Evolutionary conservation across 2,329 filamentous ascomycete genomes (phyloP), one percentile per base, ranked within the genome.

Genomic region (Colletotrichum sp.): DNA sequence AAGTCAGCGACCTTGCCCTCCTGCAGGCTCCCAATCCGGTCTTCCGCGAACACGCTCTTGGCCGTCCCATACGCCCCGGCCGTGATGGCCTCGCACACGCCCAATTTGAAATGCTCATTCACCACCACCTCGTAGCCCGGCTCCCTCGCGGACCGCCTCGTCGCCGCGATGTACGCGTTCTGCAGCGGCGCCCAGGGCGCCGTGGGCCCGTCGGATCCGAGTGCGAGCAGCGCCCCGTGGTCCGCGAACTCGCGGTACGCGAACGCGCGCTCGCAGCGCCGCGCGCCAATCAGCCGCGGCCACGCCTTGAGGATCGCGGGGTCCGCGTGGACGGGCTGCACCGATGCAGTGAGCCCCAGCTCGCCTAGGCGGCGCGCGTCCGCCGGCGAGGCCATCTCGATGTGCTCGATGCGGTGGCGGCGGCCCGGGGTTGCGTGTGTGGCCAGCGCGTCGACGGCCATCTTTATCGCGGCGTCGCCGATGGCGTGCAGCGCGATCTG

Each of bases 401-500:
- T 83, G 79, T 92, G 90, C 82, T 92, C 90, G 78, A 91, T 89
- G 12, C 90, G 86, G 73, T 91, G 90, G 48, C 90, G 85, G 52
- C 86, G 85, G 18, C 83, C 84, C 1, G 86, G 84, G 73, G 78
- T 81, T 1, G 79, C 81, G 43, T 78, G 81, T 76, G 78, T 80
- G 8, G 77, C 87, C 21, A 92, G 83, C 0, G 84, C 84, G 79
- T 91, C 87, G 73, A 91, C 84, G 15, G 88, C 89, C 74, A 87
- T 87, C 67, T 83, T 83, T 38, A 90, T 83, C 8, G 90, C 89
- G 48, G 83, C 84, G 79, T 92, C 90, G 73, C 90, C 90, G 76
- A 92, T 92, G 61, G 90, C 90, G 81, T 92, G 90, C 43, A 92
- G 82, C 0, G 90, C 90, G 72, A 89, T 87, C 80, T 92, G 90